Evolutionary conservation across 805 yeast genomes (phyloP).

Genomic region (Yamadazyma laniorum): DNA sequence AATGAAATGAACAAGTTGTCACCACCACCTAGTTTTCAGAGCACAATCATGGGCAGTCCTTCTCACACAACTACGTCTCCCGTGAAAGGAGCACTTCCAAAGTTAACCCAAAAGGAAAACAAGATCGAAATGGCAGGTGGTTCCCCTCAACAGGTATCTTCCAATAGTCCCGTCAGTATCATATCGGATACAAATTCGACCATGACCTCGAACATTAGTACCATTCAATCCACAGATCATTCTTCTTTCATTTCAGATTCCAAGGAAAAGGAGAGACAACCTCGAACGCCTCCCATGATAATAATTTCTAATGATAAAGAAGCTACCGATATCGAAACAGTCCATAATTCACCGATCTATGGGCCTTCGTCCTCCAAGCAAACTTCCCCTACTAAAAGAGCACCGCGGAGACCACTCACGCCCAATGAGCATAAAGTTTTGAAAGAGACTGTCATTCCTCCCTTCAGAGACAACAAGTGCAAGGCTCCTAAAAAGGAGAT

Average conservation of each 20-base stretch:
- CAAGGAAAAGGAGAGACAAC: constrained; percentile 1
- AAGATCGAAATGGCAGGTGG: constrained; percentile 11
- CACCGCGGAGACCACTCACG: constrained; percentile 17
- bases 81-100: not conserved
- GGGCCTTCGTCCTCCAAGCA: constrained; percentile 1
- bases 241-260: constrained; percentile 21
- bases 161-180: constrained; percentile 28
- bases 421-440: constrained; percentile 25
- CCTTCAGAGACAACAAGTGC: constrained; percentile 13
- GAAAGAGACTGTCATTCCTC: constrained; percentile 25
- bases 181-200: constrained; percentile 29
- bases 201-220: constrained; percentile 26
- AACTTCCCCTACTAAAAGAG: constrained; percentile 3
- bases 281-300: constrained; percentile 4
- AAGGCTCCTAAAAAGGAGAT: not conserved
- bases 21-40: constrained; percentile 12
- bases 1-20: constrained; percentile 9
- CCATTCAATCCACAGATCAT: constrained; percentile 31
- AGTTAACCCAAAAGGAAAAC: constrained; percentile 8
- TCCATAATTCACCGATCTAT: not conserved
- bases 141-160: constrained; percentile 10
- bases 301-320: constrained; percentile 7
- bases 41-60: not conserved
- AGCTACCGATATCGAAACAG: constrained; percentile 2
- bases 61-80: not conserved